A percentile compares a stretch with the other conserved stretches of the same genome.
Conservation (phyloP, 345 rosid genomes). For the Isatis tinctoria region DNA sequence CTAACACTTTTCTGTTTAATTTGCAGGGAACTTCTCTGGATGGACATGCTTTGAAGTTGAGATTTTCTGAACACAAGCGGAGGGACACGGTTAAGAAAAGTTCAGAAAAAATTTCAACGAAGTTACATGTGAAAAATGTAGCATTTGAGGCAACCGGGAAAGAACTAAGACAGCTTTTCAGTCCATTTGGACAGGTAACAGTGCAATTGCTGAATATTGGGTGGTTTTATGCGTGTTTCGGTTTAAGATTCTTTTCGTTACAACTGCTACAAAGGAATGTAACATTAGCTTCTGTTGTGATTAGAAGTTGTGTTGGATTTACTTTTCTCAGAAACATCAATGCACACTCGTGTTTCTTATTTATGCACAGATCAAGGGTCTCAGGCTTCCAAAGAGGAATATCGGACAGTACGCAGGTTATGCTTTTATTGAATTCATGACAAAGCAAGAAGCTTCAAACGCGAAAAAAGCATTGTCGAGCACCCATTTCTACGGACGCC, state of each 20-base stretch:
- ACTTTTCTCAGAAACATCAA: not conserved
- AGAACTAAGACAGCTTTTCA: slow-evolving; percentile 82
- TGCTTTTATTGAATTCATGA: slow-evolving; percentile 79
- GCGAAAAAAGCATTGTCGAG: slow-evolving; percentile 62
- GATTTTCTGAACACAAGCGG: slow-evolving; percentile 71
- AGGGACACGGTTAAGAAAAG: slow-evolving; percentile 53
- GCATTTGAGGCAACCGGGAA: slow-evolving; percentile 95
- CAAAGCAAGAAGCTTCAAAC: slow-evolving; percentile 87
- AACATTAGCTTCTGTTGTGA: not conserved
- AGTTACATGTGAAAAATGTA: slow-evolving; percentile 80
- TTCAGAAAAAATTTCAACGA: slow-evolving; percentile 56
- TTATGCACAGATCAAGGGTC: slow-evolving; percentile 64
- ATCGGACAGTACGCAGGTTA: slow-evolving; percentile 57
- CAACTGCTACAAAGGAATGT: not conserved
- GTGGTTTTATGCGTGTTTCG: not conserved
- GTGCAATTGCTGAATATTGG: not conserved
- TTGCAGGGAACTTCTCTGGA: slow-evolving; percentile 81
- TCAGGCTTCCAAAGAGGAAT: slow-evolving; percentile 81
- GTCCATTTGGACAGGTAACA: slow-evolving; percentile 92
- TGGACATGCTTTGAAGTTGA: slow-evolving; percentile 86
- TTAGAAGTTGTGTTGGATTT: not conserved
- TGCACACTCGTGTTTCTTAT: not conserved
- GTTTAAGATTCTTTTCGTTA: not conserved
- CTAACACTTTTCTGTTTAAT: slow-evolving; percentile 2
- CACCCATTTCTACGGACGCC: slow-evolving; percentile 90